Base-by-base conservation (phyloP, 2,329 filamentous ascomycete genomes). In the Aspergillus amoenus region DNA sequence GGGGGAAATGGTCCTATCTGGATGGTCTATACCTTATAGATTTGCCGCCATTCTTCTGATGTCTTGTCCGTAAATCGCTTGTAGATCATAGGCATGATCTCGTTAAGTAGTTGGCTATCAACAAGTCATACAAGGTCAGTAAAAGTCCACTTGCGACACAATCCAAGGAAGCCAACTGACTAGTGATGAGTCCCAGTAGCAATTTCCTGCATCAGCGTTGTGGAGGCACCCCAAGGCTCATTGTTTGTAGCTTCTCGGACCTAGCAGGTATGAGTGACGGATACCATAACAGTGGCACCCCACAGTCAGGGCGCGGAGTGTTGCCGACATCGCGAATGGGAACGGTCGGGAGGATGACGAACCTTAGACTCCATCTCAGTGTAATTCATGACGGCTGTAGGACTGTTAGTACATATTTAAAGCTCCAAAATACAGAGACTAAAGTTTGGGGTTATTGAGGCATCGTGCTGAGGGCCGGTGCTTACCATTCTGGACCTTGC, bases 11-110 rank as follows among this genome's bases (percentile, higher is more conserved):
- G 7, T 22, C 21, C 17, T 34, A 43, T 24, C 15, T 37, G 17
- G 9, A 17, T 37, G 12, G 5, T 22, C 50, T 59, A 56, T 68
- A 91, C 89, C 82, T 99, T 99, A 84, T 99, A 99, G 71, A 99
- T 99, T 76, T 99, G 94, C 65, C 94, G 86, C 94, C 94, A 99
- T 78, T 99, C 94, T 74, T 99, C 94, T 55, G 94, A 93, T 7
- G 92, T 84, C 81, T 99, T 99, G 75, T 99, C 94, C 60, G 94
- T 99, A 76, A 99, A 99, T 64, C 94, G 90, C 71, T 95, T 94
- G 81, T 99, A 99, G 72, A 99, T 96, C 91, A 99, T 94, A 64
- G 94, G 94, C 94, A 99, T 99, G 73, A 99, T 97, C 77, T 99
- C 94, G 76, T 97, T 97, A 56, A 99, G 86, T 52, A 93, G 86